Evolutionary conservation across 805 yeast genomes (phyloP).

Genomic region (Kazachstania bromeliacearum): DNA sequence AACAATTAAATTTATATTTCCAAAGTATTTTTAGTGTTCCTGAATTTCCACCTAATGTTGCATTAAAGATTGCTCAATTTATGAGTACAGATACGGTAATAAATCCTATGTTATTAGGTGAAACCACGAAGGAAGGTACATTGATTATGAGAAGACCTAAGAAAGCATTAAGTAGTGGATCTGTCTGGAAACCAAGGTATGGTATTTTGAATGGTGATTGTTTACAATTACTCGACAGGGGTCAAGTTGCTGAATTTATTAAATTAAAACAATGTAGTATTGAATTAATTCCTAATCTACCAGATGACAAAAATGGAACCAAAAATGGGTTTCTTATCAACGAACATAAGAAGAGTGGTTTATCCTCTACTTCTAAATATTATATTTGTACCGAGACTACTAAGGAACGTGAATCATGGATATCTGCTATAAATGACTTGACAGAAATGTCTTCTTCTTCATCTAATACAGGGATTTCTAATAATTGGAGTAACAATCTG

Average conservation of each 20-base stretch:
- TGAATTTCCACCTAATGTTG: conserved; percentile 44
- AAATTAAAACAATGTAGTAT: conserved; percentile 29
- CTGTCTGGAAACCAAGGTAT: conserved; percentile 60
- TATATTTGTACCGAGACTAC: conserved; percentile 73
- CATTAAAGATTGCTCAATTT: conserved; percentile 49
- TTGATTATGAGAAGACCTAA: conserved; percentile 51
- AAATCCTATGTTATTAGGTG: conserved; percentile 43
- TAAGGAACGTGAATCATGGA: conserved; percentile 68
- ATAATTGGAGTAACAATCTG: conserved; percentile 1
- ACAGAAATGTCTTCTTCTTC: conserved; percentile 12
- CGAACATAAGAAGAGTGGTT: conserved; percentile 34
- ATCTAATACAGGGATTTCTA: not conserved
- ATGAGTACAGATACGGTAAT: conserved; percentile 60
- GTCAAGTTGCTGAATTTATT: conserved; percentile 41
- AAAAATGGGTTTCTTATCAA: conserved; percentile 29
- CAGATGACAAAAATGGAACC: conserved; percentile 30
- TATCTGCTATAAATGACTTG: conserved; percentile 36
- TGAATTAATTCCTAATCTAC: conserved; percentile 31
- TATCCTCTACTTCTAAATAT: conserved; percentile 39
- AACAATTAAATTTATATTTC: conserved; percentile 50
- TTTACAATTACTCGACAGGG: conserved; percentile 48
- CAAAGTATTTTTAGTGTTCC: conserved; percentile 47
- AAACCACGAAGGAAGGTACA: conserved; percentile 54
- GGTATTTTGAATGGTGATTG: conserved; percentile 54
- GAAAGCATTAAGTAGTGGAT: conserved; percentile 42